Conservation (phyloP, 108 stramenopile species). For the Pseudonitzschia delicatissima region DNA sequence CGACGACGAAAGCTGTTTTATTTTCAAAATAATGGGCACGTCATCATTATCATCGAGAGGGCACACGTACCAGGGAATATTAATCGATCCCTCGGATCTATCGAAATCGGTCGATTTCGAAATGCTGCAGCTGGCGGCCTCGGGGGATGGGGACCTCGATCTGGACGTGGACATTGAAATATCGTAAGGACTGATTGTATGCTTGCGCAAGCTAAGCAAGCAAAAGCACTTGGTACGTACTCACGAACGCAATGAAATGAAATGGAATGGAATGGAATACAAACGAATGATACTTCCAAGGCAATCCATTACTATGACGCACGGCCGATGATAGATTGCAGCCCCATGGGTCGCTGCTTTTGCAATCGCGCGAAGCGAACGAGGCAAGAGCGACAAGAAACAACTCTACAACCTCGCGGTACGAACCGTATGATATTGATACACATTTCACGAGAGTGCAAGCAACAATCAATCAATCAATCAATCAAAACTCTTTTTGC, state of each 20-base stretch:
- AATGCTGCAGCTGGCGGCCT: constrained; percentile 1
- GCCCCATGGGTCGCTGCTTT: too few relatives aligned
- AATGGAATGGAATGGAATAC: background rate
- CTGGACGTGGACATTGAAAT: background rate
- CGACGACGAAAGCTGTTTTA: background rate
- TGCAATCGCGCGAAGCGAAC: too few relatives aligned
- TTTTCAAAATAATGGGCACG: background rate
- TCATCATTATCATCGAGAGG: background rate
- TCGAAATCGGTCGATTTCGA: constrained; percentile 3
- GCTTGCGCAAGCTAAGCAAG: background rate
- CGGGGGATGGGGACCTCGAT: background rate
- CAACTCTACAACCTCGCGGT: too few relatives aligned
- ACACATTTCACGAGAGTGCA: too few relatives aligned
- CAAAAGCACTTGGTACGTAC: background rate
- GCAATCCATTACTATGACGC: too few relatives aligned
- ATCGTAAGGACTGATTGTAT: background rate
- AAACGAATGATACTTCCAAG: too few relatives aligned
- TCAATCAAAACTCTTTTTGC: too few relatives aligned
- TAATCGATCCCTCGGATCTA: constrained; percentile 9
- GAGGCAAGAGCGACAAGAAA: too few relatives aligned
- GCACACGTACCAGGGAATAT: background rate
- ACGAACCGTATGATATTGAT: too few relatives aligned
- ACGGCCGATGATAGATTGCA: too few relatives aligned
- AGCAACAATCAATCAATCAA: too few relatives aligned
- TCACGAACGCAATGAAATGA: background rate